Conservation (phyloP, 306 rosid species). For the Pyrus pyrifolia region DNA sequence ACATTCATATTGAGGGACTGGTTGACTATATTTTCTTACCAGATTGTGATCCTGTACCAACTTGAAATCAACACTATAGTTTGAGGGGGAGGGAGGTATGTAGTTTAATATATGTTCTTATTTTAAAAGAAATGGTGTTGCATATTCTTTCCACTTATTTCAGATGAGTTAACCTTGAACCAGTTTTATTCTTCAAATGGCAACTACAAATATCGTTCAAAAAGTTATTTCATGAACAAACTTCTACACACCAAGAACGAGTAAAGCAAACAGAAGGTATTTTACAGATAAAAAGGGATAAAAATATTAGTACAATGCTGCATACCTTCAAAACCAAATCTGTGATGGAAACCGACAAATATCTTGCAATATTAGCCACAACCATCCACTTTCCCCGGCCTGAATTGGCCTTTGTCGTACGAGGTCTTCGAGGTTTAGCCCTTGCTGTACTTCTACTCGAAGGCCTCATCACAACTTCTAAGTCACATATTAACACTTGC, state of each 20-base stretch:
- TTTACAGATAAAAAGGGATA: background rate
- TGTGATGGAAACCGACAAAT: constrained; percentile 78
- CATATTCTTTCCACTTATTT: background rate
- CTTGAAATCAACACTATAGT: background rate
- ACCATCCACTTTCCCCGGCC: constrained; percentile 96
- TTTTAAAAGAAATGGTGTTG: background rate
- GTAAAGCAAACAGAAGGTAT: background rate
- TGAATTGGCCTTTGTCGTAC: constrained; percentile 57
- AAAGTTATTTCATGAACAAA: background rate
- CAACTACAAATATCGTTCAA: background rate
- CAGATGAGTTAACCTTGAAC: background rate
- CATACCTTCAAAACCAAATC: constrained; percentile 89
- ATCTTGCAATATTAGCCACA: constrained; percentile 80
- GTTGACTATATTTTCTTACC: background rate
- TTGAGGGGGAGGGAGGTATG: background rate
- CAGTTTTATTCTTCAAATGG: background rate
- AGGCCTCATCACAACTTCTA: constrained; percentile 87
- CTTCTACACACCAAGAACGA: background rate
- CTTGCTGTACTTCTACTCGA: constrained; percentile 48
- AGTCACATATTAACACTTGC: constrained; percentile 82
- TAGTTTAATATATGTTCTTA: background rate
- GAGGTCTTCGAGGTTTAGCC: constrained; percentile 59
- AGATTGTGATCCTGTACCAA: background rate
- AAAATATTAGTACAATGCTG: background rate
- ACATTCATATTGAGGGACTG: background rate